A percentile compares a stretch with the other conserved stretches of the same genome.
These are phyloP conservation scores for Lycium barbarum DNA, from an alignment of 257 asterid genomes.

Conservation along the genomic window DNA sequence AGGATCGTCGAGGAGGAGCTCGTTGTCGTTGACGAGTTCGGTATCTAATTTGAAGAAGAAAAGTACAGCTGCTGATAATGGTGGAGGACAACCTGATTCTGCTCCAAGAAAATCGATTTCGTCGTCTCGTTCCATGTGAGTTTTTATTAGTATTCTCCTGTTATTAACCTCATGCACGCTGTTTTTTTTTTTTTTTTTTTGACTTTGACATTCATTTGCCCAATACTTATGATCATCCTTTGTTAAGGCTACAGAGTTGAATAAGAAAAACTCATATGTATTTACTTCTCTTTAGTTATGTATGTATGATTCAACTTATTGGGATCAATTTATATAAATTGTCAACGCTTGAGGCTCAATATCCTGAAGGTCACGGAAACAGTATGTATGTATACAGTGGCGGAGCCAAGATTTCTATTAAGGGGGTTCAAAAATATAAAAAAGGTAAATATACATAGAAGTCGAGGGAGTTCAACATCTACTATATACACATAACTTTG, in stretches of 20 bases:
- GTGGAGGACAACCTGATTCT: conserved; percentile 27
- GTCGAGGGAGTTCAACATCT: no score
- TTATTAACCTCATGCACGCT: not conserved
- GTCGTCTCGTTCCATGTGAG: conserved; percentile 35
- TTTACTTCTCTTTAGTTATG: not conserved
- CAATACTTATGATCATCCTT: not conserved
- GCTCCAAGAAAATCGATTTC: conserved; percentile 26
- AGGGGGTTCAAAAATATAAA: no score
- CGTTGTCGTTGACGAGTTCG: conserved; percentile 30
- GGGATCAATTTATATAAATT: not conserved
- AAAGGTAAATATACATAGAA: no score
- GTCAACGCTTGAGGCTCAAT: not conserved
- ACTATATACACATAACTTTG: no score
- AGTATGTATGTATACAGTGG: not conserved
- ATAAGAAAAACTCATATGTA: not conserved
- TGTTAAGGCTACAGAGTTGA: not conserved
- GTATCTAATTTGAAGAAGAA: conserved; percentile 28
- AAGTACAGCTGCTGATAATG: conserved; percentile 3
- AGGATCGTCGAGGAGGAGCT: conserved; percentile 40
- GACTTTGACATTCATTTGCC: not conserved
- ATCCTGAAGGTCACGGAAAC: not conserved
- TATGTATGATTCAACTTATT: not conserved
- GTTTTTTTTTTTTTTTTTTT: not conserved
- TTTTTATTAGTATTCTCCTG: not conserved
- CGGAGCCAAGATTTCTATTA: no score